Evolutionary conservation across 148 eudicot species (phyloP).

Genomic region (Rhododendron williamsianum): DNA sequence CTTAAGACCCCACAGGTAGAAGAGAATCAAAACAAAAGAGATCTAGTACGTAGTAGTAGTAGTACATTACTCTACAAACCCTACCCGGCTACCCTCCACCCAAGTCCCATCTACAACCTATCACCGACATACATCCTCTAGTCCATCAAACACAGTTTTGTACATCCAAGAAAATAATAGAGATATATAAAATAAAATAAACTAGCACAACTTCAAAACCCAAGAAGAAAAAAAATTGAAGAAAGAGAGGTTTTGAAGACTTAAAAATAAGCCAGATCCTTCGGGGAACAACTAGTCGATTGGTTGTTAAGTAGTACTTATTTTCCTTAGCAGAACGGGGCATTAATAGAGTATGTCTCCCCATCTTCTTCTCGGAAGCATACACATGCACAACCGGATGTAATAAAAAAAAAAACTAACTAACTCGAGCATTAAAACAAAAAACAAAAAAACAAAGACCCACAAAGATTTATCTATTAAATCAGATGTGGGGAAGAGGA

Average conservation of each 20-base stretch:
- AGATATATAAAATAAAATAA: not conserved
- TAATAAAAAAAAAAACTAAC: not conserved
- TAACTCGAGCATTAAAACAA: not conserved
- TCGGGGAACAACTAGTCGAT: not conserved
- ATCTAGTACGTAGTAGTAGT: not conserved
- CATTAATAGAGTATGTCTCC: no score
- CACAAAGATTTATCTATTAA: not conserved
- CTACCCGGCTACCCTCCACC: not conserved
- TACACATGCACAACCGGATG: conserved; percentile 29
- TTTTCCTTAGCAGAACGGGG: no score
- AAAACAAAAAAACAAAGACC: not conserved
- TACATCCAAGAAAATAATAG: not conserved
- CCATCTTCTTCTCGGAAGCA: conserved; percentile 26
- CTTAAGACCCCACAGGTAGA: conserved; percentile 19
- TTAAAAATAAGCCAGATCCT: not conserved
- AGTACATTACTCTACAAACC: not conserved
- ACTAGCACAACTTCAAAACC: not conserved
- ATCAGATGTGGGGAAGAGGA: conserved; percentile 19
- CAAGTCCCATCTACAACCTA: not conserved
- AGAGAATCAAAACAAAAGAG: conserved; percentile 10
- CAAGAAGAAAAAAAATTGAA: not conserved
- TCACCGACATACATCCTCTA: conserved; percentile 3
- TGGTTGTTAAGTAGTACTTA: not conserved
- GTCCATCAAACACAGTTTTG: not conserved
- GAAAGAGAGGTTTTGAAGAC: not conserved